phyloP scores from a whole-genome alignment of 805 yeast genomes.

The Maudiozyma saulgeensis region DNA sequence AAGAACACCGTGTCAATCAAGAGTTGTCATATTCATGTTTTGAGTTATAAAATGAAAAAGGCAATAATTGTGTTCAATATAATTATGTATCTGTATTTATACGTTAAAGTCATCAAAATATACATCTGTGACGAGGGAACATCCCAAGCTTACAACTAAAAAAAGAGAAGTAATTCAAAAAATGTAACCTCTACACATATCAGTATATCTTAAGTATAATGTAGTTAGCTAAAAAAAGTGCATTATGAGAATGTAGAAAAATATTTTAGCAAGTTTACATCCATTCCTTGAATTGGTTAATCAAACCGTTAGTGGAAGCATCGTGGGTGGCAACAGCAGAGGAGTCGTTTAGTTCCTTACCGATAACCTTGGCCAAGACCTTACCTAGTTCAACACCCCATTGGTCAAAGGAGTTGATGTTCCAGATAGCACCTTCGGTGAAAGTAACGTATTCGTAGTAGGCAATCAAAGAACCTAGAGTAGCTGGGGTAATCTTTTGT shows the following conservation, averaged over 20 bases:
- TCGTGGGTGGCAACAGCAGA: conserved; percentile 62
- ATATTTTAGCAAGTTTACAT: conserved; percentile 14
- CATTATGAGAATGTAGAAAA: background rate
- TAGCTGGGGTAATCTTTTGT: conserved; percentile 92
- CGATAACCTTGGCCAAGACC: conserved; percentile 91
- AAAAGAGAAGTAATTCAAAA: background rate
- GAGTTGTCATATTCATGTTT: too few relatives aligned
- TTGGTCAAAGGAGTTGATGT: conserved; percentile 98
- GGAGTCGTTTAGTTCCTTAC: conserved; percentile 69
- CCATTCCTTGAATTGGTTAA: conserved; percentile 94
- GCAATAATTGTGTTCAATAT: background rate
- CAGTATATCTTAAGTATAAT: background rate
- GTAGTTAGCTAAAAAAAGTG: background rate
- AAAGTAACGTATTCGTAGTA: conserved; percentile 96
- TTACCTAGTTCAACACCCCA: conserved; percentile 99
- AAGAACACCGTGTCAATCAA: too few relatives aligned
- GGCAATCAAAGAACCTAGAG: conserved; percentile 92
- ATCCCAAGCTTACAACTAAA: background rate
- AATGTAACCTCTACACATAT: background rate
- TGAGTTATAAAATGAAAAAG: background rate
- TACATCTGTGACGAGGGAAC: background rate
- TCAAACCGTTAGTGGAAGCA: conserved; percentile 82
- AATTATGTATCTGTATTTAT: conserved; percentile 1
- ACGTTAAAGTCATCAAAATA: conserved; percentile 2
- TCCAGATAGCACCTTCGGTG: conserved; percentile 98